Base-by-base conservation (phyloP, 495 filamentous ascomycete genomes). In the Aspergillus kassunensis region DNA sequence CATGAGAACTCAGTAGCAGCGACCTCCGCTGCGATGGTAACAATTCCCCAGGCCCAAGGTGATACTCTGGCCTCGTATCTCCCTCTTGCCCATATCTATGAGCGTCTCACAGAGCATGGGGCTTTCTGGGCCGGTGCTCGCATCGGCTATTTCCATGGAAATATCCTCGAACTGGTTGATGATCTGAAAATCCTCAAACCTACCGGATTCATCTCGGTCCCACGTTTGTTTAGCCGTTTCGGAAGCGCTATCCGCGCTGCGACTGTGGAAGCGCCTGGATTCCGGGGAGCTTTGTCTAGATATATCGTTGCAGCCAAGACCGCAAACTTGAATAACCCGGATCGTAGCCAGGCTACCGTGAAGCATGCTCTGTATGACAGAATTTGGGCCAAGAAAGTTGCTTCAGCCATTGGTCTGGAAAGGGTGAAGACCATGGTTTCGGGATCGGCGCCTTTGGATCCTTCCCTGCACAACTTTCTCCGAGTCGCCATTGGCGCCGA, bases 121-220 rank as follows among this genome's bases (percentile, higher is more conserved):
- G 76, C 81, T 16, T 75, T 97, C 20, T 84, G 84, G 67, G 74
- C 78, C 45, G 92, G 90, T 53, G 80, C 76, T 10, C 72, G 80
- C 19, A 89, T 97, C 64, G 93, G 95, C 19, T 98, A 92, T 66
- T 98, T 95, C 79, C 92, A 96, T 57, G 93, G 93, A 40, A 88
- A 96, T 60, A 89, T 97, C 59, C 58, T 87, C 5, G 87, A 85
- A 53, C 75, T 98, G 12, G 82, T 96, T 3, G 95, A 98, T 57
- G 93, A 98, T 63, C 64, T 98, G 64, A 96, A 98, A 74, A 54
- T 87, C 12, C 75, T 98, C 34, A 83, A 81, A 16, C 93, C 93
- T 1, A 95, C 87, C 11, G 79, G 74, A 8, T 91, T 98, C 66
- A 83, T 83, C 59, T 96, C 89, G 10, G 93, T 98, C 9, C 93